Base-by-base conservation (phyloP, 345 rosid genomes). In the Hypericum perforatum region DNA sequence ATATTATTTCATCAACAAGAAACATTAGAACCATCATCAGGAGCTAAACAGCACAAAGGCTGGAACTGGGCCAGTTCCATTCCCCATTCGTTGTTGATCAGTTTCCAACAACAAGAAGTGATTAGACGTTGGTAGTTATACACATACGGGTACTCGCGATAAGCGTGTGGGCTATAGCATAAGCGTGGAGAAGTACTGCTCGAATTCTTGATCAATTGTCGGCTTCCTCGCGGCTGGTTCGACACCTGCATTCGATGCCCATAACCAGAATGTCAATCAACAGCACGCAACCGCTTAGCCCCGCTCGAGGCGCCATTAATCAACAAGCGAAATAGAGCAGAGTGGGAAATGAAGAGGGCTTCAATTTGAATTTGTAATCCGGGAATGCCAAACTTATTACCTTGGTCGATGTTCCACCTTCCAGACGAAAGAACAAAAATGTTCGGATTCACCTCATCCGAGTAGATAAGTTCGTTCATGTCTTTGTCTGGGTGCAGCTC, bases 151-250 rank as follows among this genome's bases (percentile, higher is more conserved):
- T 32, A 12, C 22, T 46, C 22, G 32, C 32, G 50, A 13, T 16
- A 6, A 45, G 15, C 15, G 13, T 0, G 6, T 5, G 66, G 11
- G 16, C 76, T 74, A 82, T 56, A 91, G 60, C 95, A 87, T 79
- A 44, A 91, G 80, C 63, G 1, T 74, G 16, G 98, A 84, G 72
- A 91, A 91, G 67, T 84, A 82, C 63, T 81, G 78, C 76, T 91
- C 96, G 37, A 87, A 87, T 63, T 91, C 98, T 75, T 79, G 85
- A 78, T 91, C 98, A 59, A 87, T 91, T 7, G 92, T 91, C 5
- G 87, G 96, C 63, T 79, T 84, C 62, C 80, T 70, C 16, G 45
- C 22, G 14, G 8, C 61, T 39, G 60, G 40, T 61, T n/a, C 61
- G 49, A 70, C 39, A 43, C 74, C 94, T 90, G 83, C 76, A 75